Evolutionary conservation across 306 rosid genomes (phyloP).

Genomic region (Sechiopsis laciniata): DNA sequence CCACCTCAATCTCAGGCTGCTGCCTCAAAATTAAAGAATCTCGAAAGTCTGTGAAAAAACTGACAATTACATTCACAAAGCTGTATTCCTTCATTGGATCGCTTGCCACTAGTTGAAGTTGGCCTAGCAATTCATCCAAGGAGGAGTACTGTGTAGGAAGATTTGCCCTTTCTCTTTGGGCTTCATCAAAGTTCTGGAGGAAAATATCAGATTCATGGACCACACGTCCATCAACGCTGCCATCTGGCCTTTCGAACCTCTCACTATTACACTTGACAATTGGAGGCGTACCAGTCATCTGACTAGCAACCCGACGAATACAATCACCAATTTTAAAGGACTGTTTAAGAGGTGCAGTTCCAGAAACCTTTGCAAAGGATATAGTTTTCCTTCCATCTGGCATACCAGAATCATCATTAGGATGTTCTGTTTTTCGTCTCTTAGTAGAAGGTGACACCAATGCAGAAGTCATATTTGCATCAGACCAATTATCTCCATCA

Average conservation of each 20-base stretch:
- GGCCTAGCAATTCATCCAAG: constrained; percentile 54
- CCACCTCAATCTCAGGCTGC: constrained; percentile 36
- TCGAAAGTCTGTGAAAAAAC: constrained; percentile 85
- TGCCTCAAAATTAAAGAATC: constrained; percentile 44
- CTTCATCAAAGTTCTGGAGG: constrained; percentile 42
- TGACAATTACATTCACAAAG: constrained; percentile 38
- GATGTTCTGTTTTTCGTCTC: constrained; percentile 53
- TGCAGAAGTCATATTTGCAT: constrained; percentile 35
- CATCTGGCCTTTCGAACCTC: constrained; percentile 51
- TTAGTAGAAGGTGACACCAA: constrained; percentile 39
- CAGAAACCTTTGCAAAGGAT: constrained; percentile 50
- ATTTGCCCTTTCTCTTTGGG: constrained; percentile 33
- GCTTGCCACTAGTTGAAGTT: constrained; percentile 58
- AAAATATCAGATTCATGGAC: constrained; percentile 39
- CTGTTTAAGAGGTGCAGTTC: constrained; percentile 32
- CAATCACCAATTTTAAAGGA: constrained; percentile 87
- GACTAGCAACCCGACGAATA: constrained; percentile 89
- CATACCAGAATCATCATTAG: constrained; percentile 36
- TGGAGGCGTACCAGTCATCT: constrained; percentile 61
- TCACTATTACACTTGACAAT: constrained; percentile 45
- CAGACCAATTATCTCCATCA: constrained; percentile 43
- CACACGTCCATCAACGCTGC: constrained; percentile 30
- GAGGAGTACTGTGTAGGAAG: constrained; percentile 54
- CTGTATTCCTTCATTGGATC: constrained; percentile 50
- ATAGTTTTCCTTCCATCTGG: constrained; percentile 58